Evolutionary conservation across 2,329 filamentous ascomycete species (phyloP).

Genomic region (Penicillium occitanis): DNA sequence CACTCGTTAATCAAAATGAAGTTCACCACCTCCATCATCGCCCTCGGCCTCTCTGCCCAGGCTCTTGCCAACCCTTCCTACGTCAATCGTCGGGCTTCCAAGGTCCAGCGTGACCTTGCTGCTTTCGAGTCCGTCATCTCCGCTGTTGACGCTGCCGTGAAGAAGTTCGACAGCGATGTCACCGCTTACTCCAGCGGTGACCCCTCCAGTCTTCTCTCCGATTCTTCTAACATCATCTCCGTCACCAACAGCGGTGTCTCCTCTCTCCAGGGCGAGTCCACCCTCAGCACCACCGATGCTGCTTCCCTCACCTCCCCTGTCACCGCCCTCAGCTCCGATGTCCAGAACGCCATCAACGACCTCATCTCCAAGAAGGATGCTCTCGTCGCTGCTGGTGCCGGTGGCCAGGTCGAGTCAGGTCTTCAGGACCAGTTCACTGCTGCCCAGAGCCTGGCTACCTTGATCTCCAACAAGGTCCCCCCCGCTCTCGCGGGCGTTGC

Average conservation of each 20-base stretch:
- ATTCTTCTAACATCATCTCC: slow-evolving; percentile 27
- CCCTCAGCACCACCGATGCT: slow-evolving; percentile 31
- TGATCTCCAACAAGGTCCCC: slow-evolving; percentile 36
- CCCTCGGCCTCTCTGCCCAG: slow-evolving; percentile 22
- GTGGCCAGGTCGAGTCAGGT: slow-evolving; percentile 25
- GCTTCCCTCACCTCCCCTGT: slow-evolving; percentile 30
- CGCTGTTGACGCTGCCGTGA: slow-evolving; percentile 25
- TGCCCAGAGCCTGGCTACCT: slow-evolving; percentile 28
- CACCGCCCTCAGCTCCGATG: slow-evolving; percentile 29
- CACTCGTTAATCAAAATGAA: slow-evolving; percentile 24
- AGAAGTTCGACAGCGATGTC: slow-evolving; percentile 28
- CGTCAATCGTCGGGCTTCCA: slow-evolving; percentile 17
- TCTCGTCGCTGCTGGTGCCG: slow-evolving; percentile 29
- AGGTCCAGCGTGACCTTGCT: slow-evolving; percentile 18
- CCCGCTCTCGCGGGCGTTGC: slow-evolving; percentile 27
- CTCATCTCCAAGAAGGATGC: slow-evolving; percentile 31
- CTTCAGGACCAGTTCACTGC: slow-evolving; percentile 32
- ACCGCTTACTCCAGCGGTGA: slow-evolving; percentile 30
- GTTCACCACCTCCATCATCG: slow-evolving; percentile 21
- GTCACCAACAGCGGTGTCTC: slow-evolving; percentile 31
- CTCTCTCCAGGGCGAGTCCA: slow-evolving; percentile 25
- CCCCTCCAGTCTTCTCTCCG: slow-evolving; percentile 22
- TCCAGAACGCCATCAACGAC: slow-evolving; percentile 28
- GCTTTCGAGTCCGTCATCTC: slow-evolving; percentile 20
- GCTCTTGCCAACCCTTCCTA: slow-evolving; percentile 21